phyloP scores from a whole-genome alignment of 805 yeast species.

The Barnettozyma sucrosica region DNA sequence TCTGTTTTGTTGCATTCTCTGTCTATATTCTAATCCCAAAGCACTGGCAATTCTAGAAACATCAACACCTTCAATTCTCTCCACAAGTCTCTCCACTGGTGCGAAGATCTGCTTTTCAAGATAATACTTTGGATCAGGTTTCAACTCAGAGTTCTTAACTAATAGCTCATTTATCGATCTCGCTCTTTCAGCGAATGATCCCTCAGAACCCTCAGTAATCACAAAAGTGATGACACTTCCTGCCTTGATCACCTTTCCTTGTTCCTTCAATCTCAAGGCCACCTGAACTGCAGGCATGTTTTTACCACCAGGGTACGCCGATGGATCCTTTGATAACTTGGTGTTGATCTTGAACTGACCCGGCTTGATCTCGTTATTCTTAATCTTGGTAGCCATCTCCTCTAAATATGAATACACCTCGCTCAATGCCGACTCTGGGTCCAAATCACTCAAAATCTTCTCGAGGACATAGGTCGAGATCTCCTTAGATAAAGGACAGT shows the following conservation, averaged over 20 bases:
- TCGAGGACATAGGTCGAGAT: constrained; percentile 71
- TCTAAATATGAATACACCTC: constrained; percentile 71
- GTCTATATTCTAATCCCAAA: constrained; percentile 68
- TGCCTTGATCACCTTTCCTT: constrained; percentile 81
- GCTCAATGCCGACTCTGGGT: constrained; percentile 68
- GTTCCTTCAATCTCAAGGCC: constrained; percentile 72
- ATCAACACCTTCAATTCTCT: constrained; percentile 83
- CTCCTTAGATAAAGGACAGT: constrained; percentile 87
- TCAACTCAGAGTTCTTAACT: constrained; percentile 41
- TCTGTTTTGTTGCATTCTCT: constrained; percentile 26
- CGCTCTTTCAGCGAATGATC: constrained; percentile 72
- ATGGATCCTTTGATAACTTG: constrained; percentile 85
- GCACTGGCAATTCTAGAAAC: constrained; percentile 68
- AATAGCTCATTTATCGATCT: constrained; percentile 72
- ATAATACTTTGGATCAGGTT: constrained; percentile 74
- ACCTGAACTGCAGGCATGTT: constrained; percentile 88
- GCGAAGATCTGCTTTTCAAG: constrained; percentile 85
- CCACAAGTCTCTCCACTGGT: constrained; percentile 84
- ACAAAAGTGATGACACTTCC: constrained; percentile 89
- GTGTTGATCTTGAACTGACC: constrained; percentile 77
- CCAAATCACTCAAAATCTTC: constrained; percentile 64
- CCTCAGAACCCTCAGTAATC: constrained; percentile 51
- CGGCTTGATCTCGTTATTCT: constrained; percentile 53
- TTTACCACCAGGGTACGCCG: constrained; percentile 73
- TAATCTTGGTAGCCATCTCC: constrained; percentile 49